Conservation (phyloP, 768 basidiomycete species). For the Galerina sulciceps region DNA sequence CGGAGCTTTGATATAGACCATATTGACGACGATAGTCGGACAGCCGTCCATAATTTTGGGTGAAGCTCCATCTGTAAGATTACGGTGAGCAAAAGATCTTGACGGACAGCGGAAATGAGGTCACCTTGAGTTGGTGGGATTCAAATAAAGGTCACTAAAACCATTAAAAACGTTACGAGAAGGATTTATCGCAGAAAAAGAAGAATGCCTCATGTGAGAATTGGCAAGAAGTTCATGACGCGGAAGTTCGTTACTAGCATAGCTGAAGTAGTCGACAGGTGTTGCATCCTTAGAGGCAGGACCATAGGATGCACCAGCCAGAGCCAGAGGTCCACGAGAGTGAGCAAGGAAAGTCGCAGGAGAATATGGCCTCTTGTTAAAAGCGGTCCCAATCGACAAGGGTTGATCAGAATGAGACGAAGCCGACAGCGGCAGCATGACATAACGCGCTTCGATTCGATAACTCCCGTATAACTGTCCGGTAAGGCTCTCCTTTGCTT, state of each 20-base stretch:
- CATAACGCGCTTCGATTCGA: constrained; percentile 38
- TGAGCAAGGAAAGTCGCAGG: not conserved
- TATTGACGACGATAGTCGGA: not conserved
- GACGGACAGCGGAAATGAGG: not conserved
- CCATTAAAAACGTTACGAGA: constrained; percentile 16
- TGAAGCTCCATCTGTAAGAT: constrained; percentile 1
- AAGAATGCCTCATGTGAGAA: constrained; percentile 12
- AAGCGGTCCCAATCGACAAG: not conserved
- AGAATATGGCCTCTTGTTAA: constrained; percentile 7
- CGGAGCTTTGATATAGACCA: constrained; percentile 11
- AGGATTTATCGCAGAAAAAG: constrained; percentile 14
- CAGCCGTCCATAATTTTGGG: not conserved
- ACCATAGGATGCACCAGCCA: not conserved
- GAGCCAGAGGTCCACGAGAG: not conserved
- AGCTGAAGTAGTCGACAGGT: not conserved
- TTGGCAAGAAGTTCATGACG: not conserved
- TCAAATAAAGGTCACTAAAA: not conserved
- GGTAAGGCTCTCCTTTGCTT: constrained; percentile 65
- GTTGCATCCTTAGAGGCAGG: not conserved
- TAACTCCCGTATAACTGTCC: constrained; percentile 65
- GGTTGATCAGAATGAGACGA: not conserved
- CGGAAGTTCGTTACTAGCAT: not conserved
- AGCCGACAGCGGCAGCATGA: constrained; percentile 21
- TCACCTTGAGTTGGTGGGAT: constrained; percentile 7
- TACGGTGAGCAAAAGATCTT: not conserved